Conservation (phyloP, 768 basidiomycete species). For the Amanita rimosa region DNA sequence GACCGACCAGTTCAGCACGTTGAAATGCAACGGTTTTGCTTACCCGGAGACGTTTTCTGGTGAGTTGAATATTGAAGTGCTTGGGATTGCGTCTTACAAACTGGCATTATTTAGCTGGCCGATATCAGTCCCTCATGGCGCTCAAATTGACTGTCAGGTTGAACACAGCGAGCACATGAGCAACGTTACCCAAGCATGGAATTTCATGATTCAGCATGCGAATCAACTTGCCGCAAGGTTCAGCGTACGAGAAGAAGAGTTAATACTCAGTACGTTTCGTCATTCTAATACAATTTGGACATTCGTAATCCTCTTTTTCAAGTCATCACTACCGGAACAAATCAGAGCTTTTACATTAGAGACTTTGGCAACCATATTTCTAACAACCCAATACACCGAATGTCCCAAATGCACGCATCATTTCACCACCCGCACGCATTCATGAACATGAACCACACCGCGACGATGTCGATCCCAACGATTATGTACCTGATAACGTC, state of each 20-base stretch:
- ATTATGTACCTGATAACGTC: conserved; percentile 34
- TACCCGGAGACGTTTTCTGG: conserved; percentile 23
- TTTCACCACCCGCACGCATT: conserved; percentile 5
- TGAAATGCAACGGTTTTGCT: conserved; percentile 21
- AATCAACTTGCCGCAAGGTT: conserved; percentile 18
- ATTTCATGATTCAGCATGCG: conserved; percentile 21
- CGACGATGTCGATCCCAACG: conserved; percentile 16
- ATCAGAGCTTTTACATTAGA: conserved; percentile 27
- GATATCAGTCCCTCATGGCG: conserved; percentile 24
- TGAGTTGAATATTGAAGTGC: conserved; percentile 6
- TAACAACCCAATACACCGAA: conserved; percentile 7
- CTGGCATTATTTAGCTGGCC: conserved; percentile 29
- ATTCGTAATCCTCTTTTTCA: background rate
- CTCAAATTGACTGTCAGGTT: conserved; percentile 26
- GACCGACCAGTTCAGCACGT: conserved; percentile 16
- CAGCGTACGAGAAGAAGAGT: conserved; percentile 26
- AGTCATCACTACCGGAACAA: conserved; percentile 31
- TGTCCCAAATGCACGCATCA: conserved; percentile 6
- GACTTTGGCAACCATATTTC: conserved; percentile 16
- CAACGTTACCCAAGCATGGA: conserved; percentile 26
- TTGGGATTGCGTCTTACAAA: background rate
- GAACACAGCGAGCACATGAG: conserved; percentile 17
- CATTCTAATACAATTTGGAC: background rate
- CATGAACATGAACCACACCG: conserved; percentile 6
- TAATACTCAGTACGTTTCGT: conserved; percentile 27